Base-by-base conservation (phyloP, 2,329 filamentous ascomycete genomes). In the Colletotrichum sp. region DNA sequence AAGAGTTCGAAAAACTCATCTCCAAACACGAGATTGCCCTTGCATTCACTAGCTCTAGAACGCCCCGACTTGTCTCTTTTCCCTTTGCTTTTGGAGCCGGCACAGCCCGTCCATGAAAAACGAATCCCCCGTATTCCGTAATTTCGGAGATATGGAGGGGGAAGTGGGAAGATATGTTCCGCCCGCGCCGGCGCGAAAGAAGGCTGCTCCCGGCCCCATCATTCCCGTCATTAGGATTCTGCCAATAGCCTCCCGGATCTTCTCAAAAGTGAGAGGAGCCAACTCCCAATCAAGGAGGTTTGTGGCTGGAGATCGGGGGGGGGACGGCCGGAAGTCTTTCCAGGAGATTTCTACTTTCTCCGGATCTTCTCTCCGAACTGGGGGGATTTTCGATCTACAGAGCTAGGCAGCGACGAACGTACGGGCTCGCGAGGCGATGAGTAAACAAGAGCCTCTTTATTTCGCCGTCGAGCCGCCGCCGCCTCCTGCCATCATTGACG, bases 171-270 rank as follows among this genome's bases (percentile, higher is more conserved):
- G 10, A 26, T 21, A 55, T 55, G 18, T 59, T 16, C 62, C 55
- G 36, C 32, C 69, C 70, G 55, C 55, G 21, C 52, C 68, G 55
- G 39, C 63, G 55, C 55, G 39, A 68, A 21, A 21, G 44, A 52
- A 52, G 69, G 63, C 69, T 72, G 62, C 63, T 72, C 69, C 62
- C 72, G 72, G 69, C 57, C 44, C 9, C 72, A 36, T 68, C 21
- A 18, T 49, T 32, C 26, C 34, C 55, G 24, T 55, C 15, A 5
- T 34, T 67, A 12, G 28, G 9, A 7, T n/a, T 49, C 18, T 32
- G 30, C 34, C 72, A 65, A 76, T 76, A 72, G 55, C 52, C 32
- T 64, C 52, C 44, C 44, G 4, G 44, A 52, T 52, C n/a, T 52
- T 52, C 10, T 21, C 10, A 21, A 52, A 52, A 2, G 44, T n/a